Base-by-base conservation (phyloP, 2,329 filamentous ascomycete genomes). In the Cadophora sp. region DNA sequence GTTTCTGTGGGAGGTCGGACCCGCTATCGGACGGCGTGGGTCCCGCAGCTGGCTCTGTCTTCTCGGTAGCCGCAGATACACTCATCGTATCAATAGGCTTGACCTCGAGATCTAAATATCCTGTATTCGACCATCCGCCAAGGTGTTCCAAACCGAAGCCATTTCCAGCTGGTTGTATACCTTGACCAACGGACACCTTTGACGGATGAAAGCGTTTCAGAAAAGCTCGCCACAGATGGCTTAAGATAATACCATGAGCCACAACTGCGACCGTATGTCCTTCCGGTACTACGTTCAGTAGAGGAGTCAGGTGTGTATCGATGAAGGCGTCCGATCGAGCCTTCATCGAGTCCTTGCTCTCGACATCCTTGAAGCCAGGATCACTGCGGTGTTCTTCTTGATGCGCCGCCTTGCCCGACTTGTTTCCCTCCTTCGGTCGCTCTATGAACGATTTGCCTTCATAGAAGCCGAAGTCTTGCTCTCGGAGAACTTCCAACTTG, bases 171-270 rank as follows among this genome's bases (percentile, higher is more conserved):
- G 43, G 74, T 73, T 67, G 80, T 77, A 85, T 76, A 37, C 82
- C 81, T 19, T 14, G 82, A 75, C 5, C 78, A 29, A 87, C 73
- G 1, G 76, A 74, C 7, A 75, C 71, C 67, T 67, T 72, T 34
- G 16, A 69, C 56, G 64, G 75, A 66, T 71, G 78, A 68, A 92
- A 85, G 3, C 86, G 83, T 14, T 81, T 79, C 8, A 91, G 80
- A 16, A 97, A 78, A 14, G 85, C 83, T 65, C 85, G 84, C 84
- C 91, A 90, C 0, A 97, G 79, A 37, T 88, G 84, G 1, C 87
- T 88, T 2, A 97, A 85, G 50, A 97, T 88, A 69, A 97, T 90
- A 19, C 94, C 94, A 75, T 97, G 94, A 1, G 94, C 91, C 3
- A 97, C 91, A 16, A 97, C 80, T 1, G 88, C 89, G 14, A 93